phyloP scores from a whole-genome alignment of 371 early-diverging fungal genomes.

The Rhizopus microsporus region DNA sequence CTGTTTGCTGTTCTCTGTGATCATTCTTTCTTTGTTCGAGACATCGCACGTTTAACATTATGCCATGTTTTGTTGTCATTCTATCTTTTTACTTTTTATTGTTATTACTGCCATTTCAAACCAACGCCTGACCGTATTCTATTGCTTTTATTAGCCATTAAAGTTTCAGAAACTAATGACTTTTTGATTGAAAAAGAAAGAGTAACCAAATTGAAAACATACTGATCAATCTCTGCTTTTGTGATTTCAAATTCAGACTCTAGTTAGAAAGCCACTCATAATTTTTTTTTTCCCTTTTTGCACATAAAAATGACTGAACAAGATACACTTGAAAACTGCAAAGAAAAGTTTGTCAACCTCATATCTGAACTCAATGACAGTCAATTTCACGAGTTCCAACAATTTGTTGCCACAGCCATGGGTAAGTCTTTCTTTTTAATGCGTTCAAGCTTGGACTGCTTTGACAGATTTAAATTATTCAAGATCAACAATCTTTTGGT shows the following conservation, averaged over 20 bases:
- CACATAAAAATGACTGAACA: slow-evolving; percentile 14
- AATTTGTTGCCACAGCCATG: slow-evolving; percentile 57
- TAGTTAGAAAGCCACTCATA: not conserved
- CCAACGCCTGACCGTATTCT: no score
- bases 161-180: no score
- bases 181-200: no score
- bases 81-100: not conserved
- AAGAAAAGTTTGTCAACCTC: slow-evolving; percentile 56
- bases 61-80: not conserved
- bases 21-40: no score
- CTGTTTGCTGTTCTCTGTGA: no score
- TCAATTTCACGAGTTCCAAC: slow-evolving; percentile 55
- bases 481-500: not conserved
- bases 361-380: slow-evolving; percentile 50
- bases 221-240: slow-evolving; percentile 3
- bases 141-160: no score
- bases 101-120: not conserved
- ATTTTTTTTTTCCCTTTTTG: not conserved
- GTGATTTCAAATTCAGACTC: no score
- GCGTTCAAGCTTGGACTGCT: not conserved
- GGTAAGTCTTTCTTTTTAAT: slow-evolving; percentile 30
- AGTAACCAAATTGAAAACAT: no score
- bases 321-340: slow-evolving; percentile 41
- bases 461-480: slow-evolving; percentile 2
- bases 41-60: no score